Evolutionary conservation across 1,284 basidiomycete species (phyloP).

Genomic region (Sanguinoderma infundibulare): DNA sequence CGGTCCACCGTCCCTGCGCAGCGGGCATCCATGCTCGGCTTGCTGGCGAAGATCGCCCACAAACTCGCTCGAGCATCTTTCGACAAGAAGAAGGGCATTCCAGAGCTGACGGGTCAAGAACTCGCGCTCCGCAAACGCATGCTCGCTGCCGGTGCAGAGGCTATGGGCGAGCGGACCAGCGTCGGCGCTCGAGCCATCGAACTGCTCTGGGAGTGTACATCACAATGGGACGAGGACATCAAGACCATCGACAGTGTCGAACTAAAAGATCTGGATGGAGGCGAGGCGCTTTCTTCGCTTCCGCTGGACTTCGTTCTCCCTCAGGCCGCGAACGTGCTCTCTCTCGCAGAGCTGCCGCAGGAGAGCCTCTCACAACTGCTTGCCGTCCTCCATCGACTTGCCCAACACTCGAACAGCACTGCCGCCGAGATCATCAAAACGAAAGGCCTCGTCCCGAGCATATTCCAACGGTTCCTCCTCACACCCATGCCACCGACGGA

Average conservation of each 20-base stretch:
- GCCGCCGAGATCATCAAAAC: slow-evolving; percentile 60
- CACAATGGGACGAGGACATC: slow-evolving; percentile 56
- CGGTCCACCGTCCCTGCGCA: slow-evolving; percentile 87
- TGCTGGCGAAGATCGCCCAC: slow-evolving; percentile 66
- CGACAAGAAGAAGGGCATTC: slow-evolving; percentile 31
- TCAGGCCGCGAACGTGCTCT: slow-evolving; percentile 47
- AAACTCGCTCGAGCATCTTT: slow-evolving; percentile 41
- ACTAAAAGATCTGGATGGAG: slow-evolving; percentile 38
- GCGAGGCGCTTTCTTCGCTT: slow-evolving; percentile 43
- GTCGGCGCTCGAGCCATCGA: slow-evolving; percentile 71
- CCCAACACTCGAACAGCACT: slow-evolving; percentile 55
- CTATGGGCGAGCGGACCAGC: slow-evolving; percentile 67
- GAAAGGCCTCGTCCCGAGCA: slow-evolving; percentile 54
- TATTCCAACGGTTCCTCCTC: slow-evolving; percentile 62
- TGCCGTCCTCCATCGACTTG: slow-evolving; percentile 64
- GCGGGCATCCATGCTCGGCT: slow-evolving; percentile 79
- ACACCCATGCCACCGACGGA: slow-evolving; percentile 48
- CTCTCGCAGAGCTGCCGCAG: slow-evolving; percentile 46
- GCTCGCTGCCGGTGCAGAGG: slow-evolving; percentile 67
- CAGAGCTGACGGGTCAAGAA: slow-evolving; percentile 50
- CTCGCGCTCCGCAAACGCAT: slow-evolving; percentile 57
- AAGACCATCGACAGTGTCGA: slow-evolving; percentile 55
- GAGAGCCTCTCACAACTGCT: slow-evolving; percentile 65
- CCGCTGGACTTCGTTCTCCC: slow-evolving; percentile 61
- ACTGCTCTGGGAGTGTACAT: slow-evolving; percentile 71